A percentile compares a stretch with the other conserved stretches of the same genome.
Conservation (phyloP, 805 yeast species). For the Kurtzmaniella fragi region DNA sequence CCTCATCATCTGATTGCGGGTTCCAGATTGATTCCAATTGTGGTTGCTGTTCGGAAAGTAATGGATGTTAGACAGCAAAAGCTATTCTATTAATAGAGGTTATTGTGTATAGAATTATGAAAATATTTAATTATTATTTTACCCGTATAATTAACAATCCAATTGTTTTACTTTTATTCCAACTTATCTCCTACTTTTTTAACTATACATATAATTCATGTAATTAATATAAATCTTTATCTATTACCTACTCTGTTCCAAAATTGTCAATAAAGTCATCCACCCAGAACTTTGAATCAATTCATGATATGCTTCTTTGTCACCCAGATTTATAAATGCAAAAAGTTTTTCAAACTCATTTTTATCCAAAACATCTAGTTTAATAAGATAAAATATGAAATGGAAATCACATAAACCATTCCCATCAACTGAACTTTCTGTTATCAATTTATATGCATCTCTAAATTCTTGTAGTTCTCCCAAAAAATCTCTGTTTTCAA, state of each 20-base stretch:
- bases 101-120: too few relatives aligned
- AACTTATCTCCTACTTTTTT: too few relatives aligned
- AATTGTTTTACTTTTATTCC: too few relatives aligned
- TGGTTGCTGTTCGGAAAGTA: too few relatives aligned
- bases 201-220: too few relatives aligned
- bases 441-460: slow-evolving; percentile 49
- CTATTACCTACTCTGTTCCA: slow-evolving; percentile 27
- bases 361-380: slow-evolving; percentile 51
- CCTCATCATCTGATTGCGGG: slow-evolving; percentile 2
- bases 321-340: slow-evolving; percentile 40
- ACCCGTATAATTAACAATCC: too few relatives aligned
- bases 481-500: slow-evolving; percentile 73
- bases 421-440: slow-evolving; percentile 21
- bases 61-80: too few relatives aligned
- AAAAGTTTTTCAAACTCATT: slow-evolving; percentile 50
- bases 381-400: slow-evolving; percentile 52
- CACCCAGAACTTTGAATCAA: slow-evolving; percentile 68
- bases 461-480: slow-evolving; percentile 69
- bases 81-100: too few relatives aligned
- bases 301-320: slow-evolving; percentile 42
- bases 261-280: slow-evolving; percentile 65
- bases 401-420: slow-evolving; percentile 66
- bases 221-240: background rate
- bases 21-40: background rate
- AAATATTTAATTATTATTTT: too few relatives aligned